These are phyloP conservation scores for Diaporthe caulivora DNA, from an alignment of 2,329 filamentous ascomycete species.

Conservation along the genomic window DNA sequence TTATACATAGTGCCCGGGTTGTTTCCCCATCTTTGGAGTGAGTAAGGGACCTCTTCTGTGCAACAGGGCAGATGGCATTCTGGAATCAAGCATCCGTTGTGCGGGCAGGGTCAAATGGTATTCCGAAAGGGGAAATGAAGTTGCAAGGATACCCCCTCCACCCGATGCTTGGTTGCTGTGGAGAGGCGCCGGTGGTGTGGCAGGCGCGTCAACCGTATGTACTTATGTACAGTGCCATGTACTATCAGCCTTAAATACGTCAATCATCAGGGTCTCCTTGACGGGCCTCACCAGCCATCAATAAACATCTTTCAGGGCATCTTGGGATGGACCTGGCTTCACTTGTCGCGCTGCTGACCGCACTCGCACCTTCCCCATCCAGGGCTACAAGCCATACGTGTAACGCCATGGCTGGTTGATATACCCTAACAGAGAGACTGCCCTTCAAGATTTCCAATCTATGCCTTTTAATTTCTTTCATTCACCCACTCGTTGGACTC, in stretches of 20 bases:
- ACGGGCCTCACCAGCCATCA: background rate
- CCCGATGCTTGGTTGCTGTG: conserved; percentile 20
- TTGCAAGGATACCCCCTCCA: conserved; percentile 22
- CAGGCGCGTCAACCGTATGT: conserved; percentile 1
- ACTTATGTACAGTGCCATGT: too few species aligned
- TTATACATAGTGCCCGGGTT: background rate
- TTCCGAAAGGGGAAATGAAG: conserved; percentile 17
- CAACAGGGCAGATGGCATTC: conserved; percentile 15
- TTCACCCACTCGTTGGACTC: background rate
- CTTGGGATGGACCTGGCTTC: conserved; percentile 14
- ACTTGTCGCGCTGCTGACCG: background rate
- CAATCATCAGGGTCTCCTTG: conserved; percentile 18
- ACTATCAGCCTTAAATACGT: conserved; percentile 19
- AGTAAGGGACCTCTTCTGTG: background rate
- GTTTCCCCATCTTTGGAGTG: background rate
- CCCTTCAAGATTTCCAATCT: background rate
- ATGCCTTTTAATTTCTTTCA: conserved; percentile 8
- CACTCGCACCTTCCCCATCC: background rate
- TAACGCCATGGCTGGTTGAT: background rate
- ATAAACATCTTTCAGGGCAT: background rate
- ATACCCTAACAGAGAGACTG: background rate
- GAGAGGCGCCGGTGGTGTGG: background rate
- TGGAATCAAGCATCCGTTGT: background rate
- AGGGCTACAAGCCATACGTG: background rate
- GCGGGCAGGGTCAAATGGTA: conserved; percentile 2